Evolutionary conservation across 2,329 filamentous ascomycete genomes (phyloP).

Genomic region (Fusarium sp.): DNA sequence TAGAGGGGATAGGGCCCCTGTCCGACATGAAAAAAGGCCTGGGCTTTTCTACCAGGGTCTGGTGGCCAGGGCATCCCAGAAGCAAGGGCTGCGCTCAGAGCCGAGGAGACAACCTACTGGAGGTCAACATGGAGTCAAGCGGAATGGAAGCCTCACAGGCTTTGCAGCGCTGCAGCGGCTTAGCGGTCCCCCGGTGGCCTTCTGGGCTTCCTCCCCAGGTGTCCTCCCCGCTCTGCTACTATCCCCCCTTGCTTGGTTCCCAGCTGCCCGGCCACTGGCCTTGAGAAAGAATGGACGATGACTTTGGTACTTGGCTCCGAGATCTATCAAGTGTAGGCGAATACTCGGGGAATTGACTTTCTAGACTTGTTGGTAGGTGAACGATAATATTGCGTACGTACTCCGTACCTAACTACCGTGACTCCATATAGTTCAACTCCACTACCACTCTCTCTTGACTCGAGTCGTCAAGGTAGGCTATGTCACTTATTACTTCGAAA

Average conservation of each 20-base stretch:
- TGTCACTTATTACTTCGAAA: conserved; percentile 8
- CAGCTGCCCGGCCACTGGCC: conserved; percentile 16
- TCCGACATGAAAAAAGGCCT: conserved; percentile 26
- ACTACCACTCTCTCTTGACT: conserved; percentile 36
- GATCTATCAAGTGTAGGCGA: neutral
- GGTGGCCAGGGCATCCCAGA: conserved; percentile 6
- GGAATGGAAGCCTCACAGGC: conserved; percentile 12
- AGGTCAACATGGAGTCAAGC: conserved; percentile 2
- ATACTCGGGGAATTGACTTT: conserved; percentile 22
- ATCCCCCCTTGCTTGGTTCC: conserved; percentile 1
- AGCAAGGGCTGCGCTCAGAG: conserved; percentile 30
- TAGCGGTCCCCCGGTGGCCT: conserved; percentile 20
- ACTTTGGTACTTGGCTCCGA: neutral
- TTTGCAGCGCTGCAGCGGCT: conserved; percentile 4
- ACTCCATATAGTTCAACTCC: conserved; percentile 11
- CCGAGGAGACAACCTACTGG: neutral
- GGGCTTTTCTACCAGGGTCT: conserved; percentile 30
- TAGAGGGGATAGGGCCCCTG: conserved; percentile 15
- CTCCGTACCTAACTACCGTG: neutral
- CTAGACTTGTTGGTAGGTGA: neutral
- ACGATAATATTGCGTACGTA: conserved; percentile 10
- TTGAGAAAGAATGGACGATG: conserved; percentile 17
- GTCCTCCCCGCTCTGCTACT: conserved; percentile 19
- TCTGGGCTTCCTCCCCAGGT: neutral
- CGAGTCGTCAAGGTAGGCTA: conserved; percentile 28